phyloP scores from a whole-genome alignment of 768 basidiomycete species.

The Rhodotorula taiwanensis region DNA sequence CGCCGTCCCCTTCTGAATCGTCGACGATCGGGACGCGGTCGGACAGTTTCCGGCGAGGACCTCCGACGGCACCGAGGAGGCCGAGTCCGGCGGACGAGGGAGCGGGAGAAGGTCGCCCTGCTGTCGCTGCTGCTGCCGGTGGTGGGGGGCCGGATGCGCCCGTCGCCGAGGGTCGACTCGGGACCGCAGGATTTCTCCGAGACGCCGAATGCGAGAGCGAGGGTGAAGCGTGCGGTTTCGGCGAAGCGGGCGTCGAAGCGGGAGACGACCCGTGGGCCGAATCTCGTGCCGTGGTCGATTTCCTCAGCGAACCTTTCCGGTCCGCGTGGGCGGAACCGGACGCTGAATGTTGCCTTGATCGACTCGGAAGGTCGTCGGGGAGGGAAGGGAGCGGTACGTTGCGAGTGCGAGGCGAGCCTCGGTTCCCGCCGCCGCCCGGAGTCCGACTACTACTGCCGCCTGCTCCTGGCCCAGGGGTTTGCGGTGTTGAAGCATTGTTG shows the following conservation, averaged over 20 bases:
- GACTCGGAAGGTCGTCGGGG: too few species aligned
- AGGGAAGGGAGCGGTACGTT: not conserved
- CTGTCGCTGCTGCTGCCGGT: not conserved
- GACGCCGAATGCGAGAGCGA: too few species aligned
- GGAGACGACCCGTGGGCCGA: not conserved
- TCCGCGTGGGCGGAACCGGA: too few species aligned
- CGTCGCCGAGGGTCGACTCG: too few species aligned
- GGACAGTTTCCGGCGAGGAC: constrained; percentile 2
- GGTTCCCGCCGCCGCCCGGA: too few species aligned
- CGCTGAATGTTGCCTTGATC: not conserved
- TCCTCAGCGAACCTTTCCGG: not conserved
- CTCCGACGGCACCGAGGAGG: not conserved
- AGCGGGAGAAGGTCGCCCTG: not conserved
- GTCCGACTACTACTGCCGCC: not conserved
- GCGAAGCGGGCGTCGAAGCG: not conserved
- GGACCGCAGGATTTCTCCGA: too few species aligned
- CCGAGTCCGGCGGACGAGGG: not conserved
- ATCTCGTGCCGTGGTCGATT: not conserved
- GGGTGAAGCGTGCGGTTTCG: too few species aligned
- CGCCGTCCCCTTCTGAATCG: constrained; percentile 14
- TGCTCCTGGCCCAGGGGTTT: not conserved
- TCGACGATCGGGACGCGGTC: constrained; percentile 24
- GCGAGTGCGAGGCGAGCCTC: constrained; percentile 4
- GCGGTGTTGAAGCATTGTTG: constrained; percentile 15
- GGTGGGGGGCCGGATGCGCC: not conserved